phyloP scores from a whole-genome alignment of 2,329 filamentous ascomycete species.

The Aspergillus sp. region DNA sequence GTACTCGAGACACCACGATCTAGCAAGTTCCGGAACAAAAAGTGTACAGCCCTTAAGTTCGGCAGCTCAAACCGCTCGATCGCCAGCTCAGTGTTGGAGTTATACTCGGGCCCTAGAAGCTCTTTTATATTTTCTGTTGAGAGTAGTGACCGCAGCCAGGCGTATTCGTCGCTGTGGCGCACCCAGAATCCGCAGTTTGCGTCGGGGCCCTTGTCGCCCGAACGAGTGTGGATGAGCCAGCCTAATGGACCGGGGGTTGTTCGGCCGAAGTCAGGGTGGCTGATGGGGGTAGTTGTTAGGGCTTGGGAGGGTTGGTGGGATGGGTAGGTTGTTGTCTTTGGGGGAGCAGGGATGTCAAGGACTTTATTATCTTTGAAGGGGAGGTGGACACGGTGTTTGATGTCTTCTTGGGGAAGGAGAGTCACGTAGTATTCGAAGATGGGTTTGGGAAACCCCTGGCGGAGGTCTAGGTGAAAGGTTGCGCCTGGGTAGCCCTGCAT shows the following conservation, averaged over 20 bases:
- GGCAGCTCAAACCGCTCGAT: constrained; percentile 51
- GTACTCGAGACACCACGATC: constrained; percentile 36
- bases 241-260: constrained; percentile 29
- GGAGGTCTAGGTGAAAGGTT: constrained; percentile 35
- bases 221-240: constrained; percentile 37
- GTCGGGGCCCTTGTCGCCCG: constrained; percentile 48
- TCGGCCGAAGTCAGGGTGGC: constrained; percentile 18
- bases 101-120: constrained; percentile 27
- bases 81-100: constrained; percentile 9
- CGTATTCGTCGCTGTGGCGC: constrained; percentile 42
- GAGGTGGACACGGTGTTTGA: constrained; percentile 29
- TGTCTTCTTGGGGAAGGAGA: constrained; percentile 24
- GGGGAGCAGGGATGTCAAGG: constrained; percentile 20
- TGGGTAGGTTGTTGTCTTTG: constrained; percentile 16
- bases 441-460: constrained; percentile 36
- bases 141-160: constrained; percentile 39
- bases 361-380: constrained; percentile 19
- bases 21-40: constrained; percentile 37
- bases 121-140: constrained; percentile 18
- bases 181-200: constrained; percentile 50
- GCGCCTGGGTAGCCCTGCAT: constrained; percentile 43
- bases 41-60: constrained; percentile 40
- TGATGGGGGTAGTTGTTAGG: constrained; percentile 11
- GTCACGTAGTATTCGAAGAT: constrained; percentile 33
- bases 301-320: constrained; percentile 15